phyloP scores from a whole-genome alignment of 2,329 filamentous ascomycete species.

The Claviceps capensis region DNA sequence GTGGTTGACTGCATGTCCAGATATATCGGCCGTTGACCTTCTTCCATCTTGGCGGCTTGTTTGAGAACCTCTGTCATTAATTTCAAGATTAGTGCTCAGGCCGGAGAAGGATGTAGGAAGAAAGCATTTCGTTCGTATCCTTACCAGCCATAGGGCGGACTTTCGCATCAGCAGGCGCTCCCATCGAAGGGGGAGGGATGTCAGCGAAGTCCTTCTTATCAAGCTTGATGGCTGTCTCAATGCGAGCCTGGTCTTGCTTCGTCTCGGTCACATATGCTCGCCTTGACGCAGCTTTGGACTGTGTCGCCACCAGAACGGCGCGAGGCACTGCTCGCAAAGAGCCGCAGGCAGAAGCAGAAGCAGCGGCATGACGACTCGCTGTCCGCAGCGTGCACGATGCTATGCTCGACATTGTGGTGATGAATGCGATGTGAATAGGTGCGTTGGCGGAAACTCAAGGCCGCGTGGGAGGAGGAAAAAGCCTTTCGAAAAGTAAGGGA shows the following conservation, averaged over 20 bases:
- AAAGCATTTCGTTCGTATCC: conserved; percentile 1
- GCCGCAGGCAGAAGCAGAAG: conserved; percentile 19
- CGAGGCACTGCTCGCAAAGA: conserved; percentile 17
- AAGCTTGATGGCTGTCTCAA: conserved; percentile 75
- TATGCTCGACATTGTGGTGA: conserved; percentile 43
- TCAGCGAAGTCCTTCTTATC: conserved; percentile 73
- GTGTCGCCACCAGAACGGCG: conserved; percentile 16
- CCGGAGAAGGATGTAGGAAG: background rate
- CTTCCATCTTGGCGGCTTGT: conserved; percentile 83
- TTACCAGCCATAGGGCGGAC: conserved; percentile 63
- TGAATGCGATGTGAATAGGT: conserved; percentile 11
- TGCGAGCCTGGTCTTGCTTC: conserved; percentile 65
- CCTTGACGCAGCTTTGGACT: conserved; percentile 15
- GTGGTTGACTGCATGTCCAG: conserved; percentile 98
- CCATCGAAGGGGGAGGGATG: conserved; percentile 23
- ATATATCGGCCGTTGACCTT: conserved; percentile 88
- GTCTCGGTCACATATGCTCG: conserved; percentile 76
- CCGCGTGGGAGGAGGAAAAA: background rate
- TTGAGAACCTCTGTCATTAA: conserved; percentile 56
- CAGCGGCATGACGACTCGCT: conserved; percentile 46
- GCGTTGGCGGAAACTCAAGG: conserved; percentile 9
- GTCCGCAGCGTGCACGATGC: conserved; percentile 61
- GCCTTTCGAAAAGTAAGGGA: background rate
- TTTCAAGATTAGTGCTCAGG: background rate
- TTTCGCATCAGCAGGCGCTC: conserved; percentile 32